Evolutionary conservation across 2,329 filamentous ascomycete genomes (phyloP).

Genomic region (Tolypocladium endophyticum): DNA sequence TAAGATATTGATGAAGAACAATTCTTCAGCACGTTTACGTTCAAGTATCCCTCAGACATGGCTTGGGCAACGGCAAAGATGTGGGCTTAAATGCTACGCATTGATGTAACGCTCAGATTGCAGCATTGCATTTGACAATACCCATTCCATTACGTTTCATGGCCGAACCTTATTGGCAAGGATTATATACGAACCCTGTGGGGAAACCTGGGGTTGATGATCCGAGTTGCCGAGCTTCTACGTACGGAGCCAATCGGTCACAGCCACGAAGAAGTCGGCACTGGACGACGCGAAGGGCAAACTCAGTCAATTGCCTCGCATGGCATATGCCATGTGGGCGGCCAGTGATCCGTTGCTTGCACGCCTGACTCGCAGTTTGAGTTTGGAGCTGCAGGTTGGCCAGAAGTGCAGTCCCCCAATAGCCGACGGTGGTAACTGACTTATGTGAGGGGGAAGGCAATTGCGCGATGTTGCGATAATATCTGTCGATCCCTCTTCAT

Average conservation of each 20-base stretch:
- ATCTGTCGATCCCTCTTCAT: background rate
- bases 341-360: background rate
- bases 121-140: background rate
- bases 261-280: background rate
- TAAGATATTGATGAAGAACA: background rate
- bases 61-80: background rate
- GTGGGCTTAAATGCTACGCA: background rate
- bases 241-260: background rate
- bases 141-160: background rate
- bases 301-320: background rate
- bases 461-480: background rate
- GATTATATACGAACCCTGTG: background rate
- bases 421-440: background rate
- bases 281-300: background rate
- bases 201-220: background rate
- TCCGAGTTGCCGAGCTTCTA: too few relatives aligned
- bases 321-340: background rate
- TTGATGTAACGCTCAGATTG: background rate
- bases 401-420: background rate
- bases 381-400: background rate
- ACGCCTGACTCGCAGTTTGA: background rate
- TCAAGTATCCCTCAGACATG: background rate
- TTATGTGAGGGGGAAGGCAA: background rate
- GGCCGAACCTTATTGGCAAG: background rate
- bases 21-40: background rate